Percentiles rank a stretch among this genome's conserved stretches.
phyloP scores from a whole-genome alignment of 108 stramenopile species.

The Nitzschia sp. region DNA sequence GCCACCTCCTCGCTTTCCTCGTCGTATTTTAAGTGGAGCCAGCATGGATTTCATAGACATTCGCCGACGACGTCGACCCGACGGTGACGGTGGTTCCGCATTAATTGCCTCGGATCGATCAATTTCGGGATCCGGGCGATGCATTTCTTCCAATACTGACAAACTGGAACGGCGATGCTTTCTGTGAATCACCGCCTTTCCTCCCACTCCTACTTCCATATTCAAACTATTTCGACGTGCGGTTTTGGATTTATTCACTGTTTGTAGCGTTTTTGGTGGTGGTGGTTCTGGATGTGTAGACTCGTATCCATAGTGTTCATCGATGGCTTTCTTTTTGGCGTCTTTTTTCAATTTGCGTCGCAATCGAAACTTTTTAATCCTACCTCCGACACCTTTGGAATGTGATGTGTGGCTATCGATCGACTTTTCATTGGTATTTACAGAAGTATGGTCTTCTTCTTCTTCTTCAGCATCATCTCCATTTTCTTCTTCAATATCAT shows the following conservation, averaged over 20 bases:
- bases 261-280: too few species aligned
- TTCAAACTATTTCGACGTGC: neutral
- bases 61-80: neutral
- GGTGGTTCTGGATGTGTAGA: neutral
- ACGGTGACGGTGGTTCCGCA: neutral
- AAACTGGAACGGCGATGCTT: neutral
- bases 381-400: too few species aligned
- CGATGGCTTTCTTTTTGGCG: neutral
- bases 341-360: neutral
- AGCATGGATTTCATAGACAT: neutral
- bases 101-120: too few species aligned
- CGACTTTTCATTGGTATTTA: neutral
- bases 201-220: neutral
- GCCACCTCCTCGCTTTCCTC: neutral
- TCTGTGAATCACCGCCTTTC: neutral
- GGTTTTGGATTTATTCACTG: neutral
- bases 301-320: neutral
- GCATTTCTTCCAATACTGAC: conserved; percentile 18
- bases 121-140: too few species aligned
- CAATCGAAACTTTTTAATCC: neutral
- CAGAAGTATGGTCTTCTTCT: neutral
- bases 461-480: neutral
- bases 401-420: too few species aligned
- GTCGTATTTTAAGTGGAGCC: neutral
- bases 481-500: neutral